phyloP scores from a whole-genome alignment of 2,329 filamentous ascomycete species.

The Monosporascus sp. region DNA sequence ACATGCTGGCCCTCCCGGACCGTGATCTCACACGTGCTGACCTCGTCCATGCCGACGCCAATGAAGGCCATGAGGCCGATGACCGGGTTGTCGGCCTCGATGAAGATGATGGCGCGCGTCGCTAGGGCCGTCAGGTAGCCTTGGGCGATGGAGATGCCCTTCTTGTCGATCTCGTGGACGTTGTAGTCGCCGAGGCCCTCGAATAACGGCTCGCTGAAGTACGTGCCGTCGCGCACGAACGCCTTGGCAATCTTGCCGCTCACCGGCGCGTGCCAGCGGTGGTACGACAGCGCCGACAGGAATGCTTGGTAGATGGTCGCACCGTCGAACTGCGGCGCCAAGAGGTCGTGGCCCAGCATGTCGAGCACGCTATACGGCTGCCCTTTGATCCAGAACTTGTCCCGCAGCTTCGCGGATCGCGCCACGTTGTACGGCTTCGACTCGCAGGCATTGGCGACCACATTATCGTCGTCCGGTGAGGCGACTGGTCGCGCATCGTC shows the following conservation, averaged over 20 bases:
- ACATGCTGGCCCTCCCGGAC: conserved; percentile 61
- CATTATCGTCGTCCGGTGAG: conserved; percentile 37
- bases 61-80: conserved; percentile 68
- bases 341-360: conserved; percentile 45
- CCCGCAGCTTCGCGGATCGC: conserved; percentile 38
- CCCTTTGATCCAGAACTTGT: conserved; percentile 55
- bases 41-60: conserved; percentile 72
- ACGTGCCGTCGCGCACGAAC: conserved; percentile 49
- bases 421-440: conserved; percentile 40
- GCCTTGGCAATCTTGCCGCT: conserved; percentile 48
- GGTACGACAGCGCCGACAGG: conserved; percentile 53
- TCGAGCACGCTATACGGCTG: conserved; percentile 52
- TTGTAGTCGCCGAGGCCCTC: conserved; percentile 30
- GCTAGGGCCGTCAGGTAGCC: conserved; percentile 64
- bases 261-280: conserved; percentile 57
- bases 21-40: conserved; percentile 67
- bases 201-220: conserved; percentile 53
- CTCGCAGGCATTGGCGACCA: conserved; percentile 54
- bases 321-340: conserved; percentile 43
- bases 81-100: conserved; percentile 60
- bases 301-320: conserved; percentile 59
- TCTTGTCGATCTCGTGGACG: conserved; percentile 19
- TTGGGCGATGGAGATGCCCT: conserved; percentile 44
- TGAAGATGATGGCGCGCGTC: conserved; percentile 63
- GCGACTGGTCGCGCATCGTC: conserved; percentile 43